These are phyloP conservation scores for Salix arbutifolia DNA, from an alignment of 345 rosid genomes.

Conservation along the genomic window DNA sequence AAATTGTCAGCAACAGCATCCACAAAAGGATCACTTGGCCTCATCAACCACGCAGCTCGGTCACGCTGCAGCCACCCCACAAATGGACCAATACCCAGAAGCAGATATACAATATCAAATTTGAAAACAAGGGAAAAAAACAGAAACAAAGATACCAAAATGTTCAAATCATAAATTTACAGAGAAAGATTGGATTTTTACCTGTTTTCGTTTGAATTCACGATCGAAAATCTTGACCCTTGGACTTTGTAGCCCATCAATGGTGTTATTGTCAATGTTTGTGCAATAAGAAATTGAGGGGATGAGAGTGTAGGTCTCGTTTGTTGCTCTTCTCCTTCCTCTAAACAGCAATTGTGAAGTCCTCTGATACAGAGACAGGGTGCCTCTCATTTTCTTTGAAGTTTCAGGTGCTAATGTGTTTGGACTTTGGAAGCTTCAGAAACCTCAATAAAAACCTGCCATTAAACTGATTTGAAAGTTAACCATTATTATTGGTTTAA, in stretches of 20 bases:
- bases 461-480: too few species aligned
- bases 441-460: too few species aligned
- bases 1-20: slow-evolving; percentile 90
- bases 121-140: background rate
- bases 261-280: slow-evolving; percentile 12
- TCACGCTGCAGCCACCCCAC: slow-evolving; percentile 68
- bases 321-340: background rate
- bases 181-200: slow-evolving; percentile 17
- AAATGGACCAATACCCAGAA: background rate
- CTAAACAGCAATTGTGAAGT: slow-evolving; percentile 3
- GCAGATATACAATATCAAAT: background rate
- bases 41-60: slow-evolving; percentile 89
- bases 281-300: slow-evolving; percentile 36
- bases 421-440: too few species aligned
- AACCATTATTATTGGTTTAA: too few species aligned
- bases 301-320: background rate
- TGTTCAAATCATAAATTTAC: background rate
- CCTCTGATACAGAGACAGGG: slow-evolving; percentile 1
- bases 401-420: too few species aligned
- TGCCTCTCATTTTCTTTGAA: slow-evolving; percentile 14
- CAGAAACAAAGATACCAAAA: background rate
- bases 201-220: slow-evolving; percentile 80
- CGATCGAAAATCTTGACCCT: slow-evolving; percentile 79
- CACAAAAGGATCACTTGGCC: slow-evolving; percentile 56
- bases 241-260: slow-evolving; percentile 35